phyloP scores from a whole-genome alignment of 2,329 filamentous ascomycete genomes.

The Chrysoporthe deuterocubensis region DNA sequence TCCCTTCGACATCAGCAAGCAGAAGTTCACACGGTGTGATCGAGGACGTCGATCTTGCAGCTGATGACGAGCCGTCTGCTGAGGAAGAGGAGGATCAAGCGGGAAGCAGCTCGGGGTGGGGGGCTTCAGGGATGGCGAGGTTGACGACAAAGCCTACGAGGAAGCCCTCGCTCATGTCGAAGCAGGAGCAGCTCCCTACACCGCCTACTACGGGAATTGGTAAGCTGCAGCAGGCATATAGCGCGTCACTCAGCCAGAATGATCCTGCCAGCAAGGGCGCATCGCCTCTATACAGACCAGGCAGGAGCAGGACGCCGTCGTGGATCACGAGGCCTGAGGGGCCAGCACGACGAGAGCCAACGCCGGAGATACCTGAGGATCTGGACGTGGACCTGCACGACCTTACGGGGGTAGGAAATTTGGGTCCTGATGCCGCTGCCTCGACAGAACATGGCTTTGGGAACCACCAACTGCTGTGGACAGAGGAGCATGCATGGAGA shows the following conservation, averaged over 20 bases:
- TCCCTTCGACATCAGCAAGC: neutral
- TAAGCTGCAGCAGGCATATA: conserved; percentile 42
- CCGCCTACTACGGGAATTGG: conserved; percentile 37
- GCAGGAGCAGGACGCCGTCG: conserved; percentile 27
- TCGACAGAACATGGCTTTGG: conserved; percentile 40
- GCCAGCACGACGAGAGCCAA: conserved; percentile 29
- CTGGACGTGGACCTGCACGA: conserved; percentile 43
- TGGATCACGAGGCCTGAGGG: conserved; percentile 15
- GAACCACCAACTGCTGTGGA: conserved; percentile 47
- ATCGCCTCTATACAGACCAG: conserved; percentile 28
- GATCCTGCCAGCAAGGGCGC: conserved; percentile 19
- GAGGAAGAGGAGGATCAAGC: conserved; percentile 3
- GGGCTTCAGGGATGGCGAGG: conserved; percentile 47
- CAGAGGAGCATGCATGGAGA: conserved; percentile 46
- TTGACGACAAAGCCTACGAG: conserved; percentile 50
- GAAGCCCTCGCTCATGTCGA: conserved; percentile 49
- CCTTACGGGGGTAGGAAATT: conserved; percentile 42
- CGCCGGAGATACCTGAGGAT: conserved; percentile 38
- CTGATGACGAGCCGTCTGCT: conserved; percentile 26
- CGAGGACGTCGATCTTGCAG: conserved; percentile 30
- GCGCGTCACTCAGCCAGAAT: conserved; percentile 36
- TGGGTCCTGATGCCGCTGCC: conserved; percentile 11
- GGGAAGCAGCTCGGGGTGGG: conserved; percentile 27
- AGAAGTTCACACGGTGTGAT: conserved; percentile 24
- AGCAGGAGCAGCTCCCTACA: conserved; percentile 46